These are phyloP conservation scores for Singerocomus inundabilis DNA, from an alignment of 1,284 basidiomycete genomes.

Conservation along the genomic window DNA sequence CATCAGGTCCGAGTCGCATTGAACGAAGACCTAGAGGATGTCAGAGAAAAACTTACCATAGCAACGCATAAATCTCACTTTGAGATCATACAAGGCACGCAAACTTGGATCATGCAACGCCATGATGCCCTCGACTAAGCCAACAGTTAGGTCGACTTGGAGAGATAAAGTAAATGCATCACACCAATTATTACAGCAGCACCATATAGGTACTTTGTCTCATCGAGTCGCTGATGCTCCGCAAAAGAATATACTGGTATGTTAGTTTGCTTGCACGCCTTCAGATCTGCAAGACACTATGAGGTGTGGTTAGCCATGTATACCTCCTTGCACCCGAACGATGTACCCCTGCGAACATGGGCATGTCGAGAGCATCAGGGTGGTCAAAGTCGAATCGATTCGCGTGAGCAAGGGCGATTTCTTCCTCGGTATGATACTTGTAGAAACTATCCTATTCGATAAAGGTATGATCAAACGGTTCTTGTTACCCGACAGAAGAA, in stretches of 20 bases:
- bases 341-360: constrained; percentile 76
- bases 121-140: constrained; percentile 87
- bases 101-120: constrained; percentile 79
- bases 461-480: not conserved
- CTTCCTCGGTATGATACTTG: constrained; percentile 74
- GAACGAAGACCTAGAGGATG: constrained; percentile 64
- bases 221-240: constrained; percentile 83
- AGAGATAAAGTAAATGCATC: constrained; percentile 7
- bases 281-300: constrained; percentile 83
- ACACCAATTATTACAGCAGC: constrained; percentile 90
- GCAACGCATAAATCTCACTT: constrained; percentile 49
- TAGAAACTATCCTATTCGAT: constrained; percentile 87
- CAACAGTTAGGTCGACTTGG: constrained; percentile 1
- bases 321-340: not conserved
- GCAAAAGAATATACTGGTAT: constrained; percentile 95
- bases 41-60: not conserved
- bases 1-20: constrained; percentile 97
- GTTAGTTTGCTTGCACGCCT: constrained; percentile 76
- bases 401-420: constrained; percentile 79
- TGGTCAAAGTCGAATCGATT: constrained; percentile 92
- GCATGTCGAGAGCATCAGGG: constrained; percentile 91
- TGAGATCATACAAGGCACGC: constrained; percentile 87
- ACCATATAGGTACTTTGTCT: constrained; percentile 92
- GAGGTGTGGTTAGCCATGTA: constrained; percentile 1
- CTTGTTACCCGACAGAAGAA: not conserved